Conservation (phyloP, 345 rosid species). For the Arabidopsis thaliana region DNA sequence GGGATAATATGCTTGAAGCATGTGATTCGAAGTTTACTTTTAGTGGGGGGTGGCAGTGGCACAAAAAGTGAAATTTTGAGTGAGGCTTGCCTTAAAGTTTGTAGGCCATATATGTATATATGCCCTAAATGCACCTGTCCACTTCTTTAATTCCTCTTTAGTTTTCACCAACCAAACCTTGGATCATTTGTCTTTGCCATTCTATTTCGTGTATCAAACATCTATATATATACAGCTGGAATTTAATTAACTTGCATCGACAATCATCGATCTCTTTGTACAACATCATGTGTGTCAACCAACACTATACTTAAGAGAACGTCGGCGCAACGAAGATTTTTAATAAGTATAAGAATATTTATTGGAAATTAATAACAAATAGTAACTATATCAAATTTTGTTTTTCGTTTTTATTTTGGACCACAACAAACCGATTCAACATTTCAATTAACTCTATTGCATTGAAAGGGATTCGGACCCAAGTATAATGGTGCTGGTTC, state of each 20-base stretch:
- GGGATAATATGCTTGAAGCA: conserved; percentile 27
- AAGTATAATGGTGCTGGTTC: no score
- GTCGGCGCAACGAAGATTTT: not conserved
- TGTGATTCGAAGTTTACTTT: conserved; percentile 38
- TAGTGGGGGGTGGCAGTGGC: not conserved
- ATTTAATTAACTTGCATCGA: conserved; percentile 12
- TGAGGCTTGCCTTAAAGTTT: conserved; percentile 24
- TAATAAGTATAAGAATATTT: not conserved
- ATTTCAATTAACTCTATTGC: no score
- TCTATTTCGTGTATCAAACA: conserved; percentile 11
- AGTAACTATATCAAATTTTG: no score
- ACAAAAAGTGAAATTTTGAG: conserved; percentile 7
- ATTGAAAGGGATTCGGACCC: no score
- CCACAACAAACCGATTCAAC: no score
- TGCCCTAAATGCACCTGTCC: conserved; percentile 40
- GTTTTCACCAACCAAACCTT: conserved; percentile 36
- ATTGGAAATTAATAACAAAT: not conserved
- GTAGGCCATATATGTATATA: conserved; percentile 30
- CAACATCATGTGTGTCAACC: conserved; percentile 22
- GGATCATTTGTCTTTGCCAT: conserved; percentile 22
- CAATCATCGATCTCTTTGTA: conserved; percentile 3
- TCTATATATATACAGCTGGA: conserved; percentile 23
- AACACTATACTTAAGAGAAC: not conserved
- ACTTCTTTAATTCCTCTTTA: conserved; percentile 34
- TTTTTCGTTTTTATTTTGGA: no score